phyloP scores from a whole-genome alignment of 257 asterid genomes.

The Datura wrightii region DNA sequence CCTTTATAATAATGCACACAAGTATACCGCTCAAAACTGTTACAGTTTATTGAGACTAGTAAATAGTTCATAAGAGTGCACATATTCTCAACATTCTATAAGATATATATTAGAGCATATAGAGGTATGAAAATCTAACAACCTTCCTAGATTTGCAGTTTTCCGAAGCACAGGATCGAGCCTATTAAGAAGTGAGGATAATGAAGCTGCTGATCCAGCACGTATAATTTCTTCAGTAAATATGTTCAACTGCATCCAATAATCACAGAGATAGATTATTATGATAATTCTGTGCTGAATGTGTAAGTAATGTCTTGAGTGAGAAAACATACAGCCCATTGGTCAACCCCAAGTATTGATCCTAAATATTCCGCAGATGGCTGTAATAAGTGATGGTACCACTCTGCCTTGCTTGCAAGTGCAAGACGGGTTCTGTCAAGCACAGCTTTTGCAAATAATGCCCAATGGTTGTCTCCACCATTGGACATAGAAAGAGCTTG shows the following conservation, averaged over 20 bases:
- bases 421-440: slow-evolving; percentile 96
- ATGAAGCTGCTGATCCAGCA: slow-evolving; percentile 97
- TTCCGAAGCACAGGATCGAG: slow-evolving; percentile 95
- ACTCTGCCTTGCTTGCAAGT: slow-evolving; percentile 89
- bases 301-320: not conserved
- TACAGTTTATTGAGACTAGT: slow-evolving; percentile 11
- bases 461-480: slow-evolving; percentile 69
- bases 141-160: slow-evolving; percentile 97
- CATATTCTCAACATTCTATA: slow-evolving; percentile 1
- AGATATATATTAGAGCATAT: slow-evolving; percentile 13
- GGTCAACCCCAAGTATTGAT: slow-evolving; percentile 84
- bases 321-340: slow-evolving; percentile 74
- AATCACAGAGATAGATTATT: slow-evolving; percentile 34
- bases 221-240: slow-evolving; percentile 97
- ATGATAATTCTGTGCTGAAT: slow-evolving; percentile 20
- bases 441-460: slow-evolving; percentile 91
- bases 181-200: slow-evolving; percentile 92
- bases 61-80: not conserved
- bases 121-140: slow-evolving; percentile 27
- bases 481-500: slow-evolving; percentile 72
- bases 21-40: slow-evolving; percentile 4
- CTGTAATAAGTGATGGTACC: slow-evolving; percentile 83
- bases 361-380: slow-evolving; percentile 98
- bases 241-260: slow-evolving; percentile 70
- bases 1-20: not conserved